Conservation (phyloP, 2,329 filamentous ascomycete species). For the Daldinia eschscholtzii region DNA sequence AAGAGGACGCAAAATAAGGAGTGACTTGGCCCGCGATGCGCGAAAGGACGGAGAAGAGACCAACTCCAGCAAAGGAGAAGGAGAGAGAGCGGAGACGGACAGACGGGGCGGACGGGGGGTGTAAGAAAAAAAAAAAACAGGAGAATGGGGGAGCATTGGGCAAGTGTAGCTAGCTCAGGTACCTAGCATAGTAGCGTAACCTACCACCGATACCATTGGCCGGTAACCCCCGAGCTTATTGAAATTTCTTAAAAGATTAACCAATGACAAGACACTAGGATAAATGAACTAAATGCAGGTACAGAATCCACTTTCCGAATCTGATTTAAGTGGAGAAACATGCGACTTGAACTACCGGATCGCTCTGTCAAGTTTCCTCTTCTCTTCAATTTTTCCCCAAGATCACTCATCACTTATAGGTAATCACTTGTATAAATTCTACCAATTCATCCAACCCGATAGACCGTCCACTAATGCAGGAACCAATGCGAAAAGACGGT, state of each 20-base stretch:
- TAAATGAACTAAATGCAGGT: slow-evolving; percentile 41
- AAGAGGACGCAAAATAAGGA: slow-evolving; percentile 28
- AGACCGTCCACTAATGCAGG: slow-evolving; percentile 29
- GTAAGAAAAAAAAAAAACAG: slow-evolving; percentile 14
- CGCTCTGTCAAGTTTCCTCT: slow-evolving; percentile 2
- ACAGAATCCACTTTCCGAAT: slow-evolving; percentile 23
- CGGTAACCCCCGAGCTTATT: slow-evolving; percentile 24
- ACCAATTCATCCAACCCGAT: neutral
- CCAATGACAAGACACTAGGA: slow-evolving; percentile 12
- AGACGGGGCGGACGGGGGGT: slow-evolving; percentile 18
- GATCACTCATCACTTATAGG: too few species aligned
- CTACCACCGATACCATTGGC: slow-evolving; percentile 30
- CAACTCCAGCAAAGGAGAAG: slow-evolving; percentile 35
- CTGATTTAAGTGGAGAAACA: slow-evolving; percentile 12
- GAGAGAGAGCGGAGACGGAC: slow-evolving; percentile 13
- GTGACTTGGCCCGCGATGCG: slow-evolving; percentile 28
- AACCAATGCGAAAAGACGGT: slow-evolving; percentile 21
- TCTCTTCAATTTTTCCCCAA: slow-evolving; percentile 11
- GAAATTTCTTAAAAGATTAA: slow-evolving; percentile 14
- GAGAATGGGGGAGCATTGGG: slow-evolving; percentile 33
- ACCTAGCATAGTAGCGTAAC: slow-evolving; percentile 28
- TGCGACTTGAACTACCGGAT: slow-evolving; percentile 17
- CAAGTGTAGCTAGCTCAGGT: slow-evolving; percentile 4
- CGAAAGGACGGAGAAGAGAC: slow-evolving; percentile 15
- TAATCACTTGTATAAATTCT: neutral